phyloP scores from a whole-genome alignment of 345 rosid genomes.

The Anastatica hierochuntica region DNA sequence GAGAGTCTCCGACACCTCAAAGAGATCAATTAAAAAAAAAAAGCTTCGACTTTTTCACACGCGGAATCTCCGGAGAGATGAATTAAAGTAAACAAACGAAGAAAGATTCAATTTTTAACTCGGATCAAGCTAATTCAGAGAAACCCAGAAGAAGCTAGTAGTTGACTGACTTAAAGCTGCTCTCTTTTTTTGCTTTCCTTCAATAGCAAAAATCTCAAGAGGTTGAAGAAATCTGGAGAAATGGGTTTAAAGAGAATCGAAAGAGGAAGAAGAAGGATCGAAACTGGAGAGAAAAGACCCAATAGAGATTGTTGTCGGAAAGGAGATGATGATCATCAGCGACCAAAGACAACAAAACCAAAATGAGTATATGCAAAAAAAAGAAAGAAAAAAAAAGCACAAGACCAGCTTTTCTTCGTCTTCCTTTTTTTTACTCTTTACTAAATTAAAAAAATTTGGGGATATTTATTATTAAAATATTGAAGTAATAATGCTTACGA shows the following conservation, averaged over 20 bases:
- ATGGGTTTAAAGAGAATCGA: constrained; percentile 9
- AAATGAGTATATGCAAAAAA: constrained; percentile 30
- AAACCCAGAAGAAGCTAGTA: constrained; percentile 1
- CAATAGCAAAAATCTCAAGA: background rate
- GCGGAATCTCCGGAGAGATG: constrained; percentile 25
- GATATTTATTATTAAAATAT: background rate
- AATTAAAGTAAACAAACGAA: background rate
- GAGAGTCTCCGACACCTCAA: constrained; percentile 8
- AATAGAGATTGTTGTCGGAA: constrained; percentile 42
- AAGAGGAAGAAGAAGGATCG: background rate
- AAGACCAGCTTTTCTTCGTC: constrained; percentile 35
- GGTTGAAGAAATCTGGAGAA: constrained; percentile 9
- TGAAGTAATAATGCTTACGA: constrained; percentile 34
- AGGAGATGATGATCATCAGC: constrained; percentile 59
- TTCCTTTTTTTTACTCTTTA: background rate
- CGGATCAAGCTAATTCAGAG: background rate
- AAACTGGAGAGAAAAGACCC: background rate
- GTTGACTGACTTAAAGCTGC: background rate
- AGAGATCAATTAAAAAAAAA: too few relatives aligned
- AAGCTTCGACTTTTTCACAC: constrained; percentile 13
- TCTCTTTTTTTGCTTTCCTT: background rate
- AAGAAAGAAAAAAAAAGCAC: too few relatives aligned
- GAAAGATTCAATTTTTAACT: constrained; percentile 14
- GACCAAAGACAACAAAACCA: constrained; percentile 38
- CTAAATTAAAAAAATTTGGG: background rate